Conservation (phyloP, 2,329 filamentous ascomycete genomes). For the Aspergillus novoparasiticus region DNA sequence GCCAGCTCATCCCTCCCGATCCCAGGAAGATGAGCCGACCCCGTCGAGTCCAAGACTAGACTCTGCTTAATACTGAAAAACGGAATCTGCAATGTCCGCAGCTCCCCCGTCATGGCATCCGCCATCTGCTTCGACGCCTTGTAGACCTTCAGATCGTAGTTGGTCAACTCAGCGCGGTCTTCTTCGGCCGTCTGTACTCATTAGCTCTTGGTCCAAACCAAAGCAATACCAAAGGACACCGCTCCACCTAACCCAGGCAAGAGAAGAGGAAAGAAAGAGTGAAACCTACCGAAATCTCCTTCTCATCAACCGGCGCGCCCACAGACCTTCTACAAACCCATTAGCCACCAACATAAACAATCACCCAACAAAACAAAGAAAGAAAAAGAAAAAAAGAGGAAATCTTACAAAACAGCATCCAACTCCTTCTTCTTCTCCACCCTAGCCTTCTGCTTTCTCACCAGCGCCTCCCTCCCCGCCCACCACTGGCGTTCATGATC, state of each 20-base stretch:
- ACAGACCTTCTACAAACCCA: constrained; percentile 44
- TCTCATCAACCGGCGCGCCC: constrained; percentile 43
- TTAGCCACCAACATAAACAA: background rate
- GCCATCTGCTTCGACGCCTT: constrained; percentile 62
- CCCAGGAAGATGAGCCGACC: background rate
- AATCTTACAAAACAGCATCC: constrained; percentile 56
- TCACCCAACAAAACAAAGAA: background rate
- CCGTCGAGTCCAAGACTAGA: background rate
- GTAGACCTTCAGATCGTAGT: constrained; percentile 66
- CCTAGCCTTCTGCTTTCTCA: constrained; percentile 55
- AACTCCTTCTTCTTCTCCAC: constrained; percentile 57
- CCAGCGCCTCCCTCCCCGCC: constrained; percentile 53
- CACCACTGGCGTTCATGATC: constrained; percentile 66
- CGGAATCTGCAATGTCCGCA: constrained; percentile 61
- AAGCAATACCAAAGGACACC: background rate
- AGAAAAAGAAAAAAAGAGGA: background rate
- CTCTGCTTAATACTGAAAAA: constrained; percentile 59
- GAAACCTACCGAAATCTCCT: constrained; percentile 34
- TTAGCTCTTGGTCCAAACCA: background rate
- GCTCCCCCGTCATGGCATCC: constrained; percentile 56
- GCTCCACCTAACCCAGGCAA: background rate
- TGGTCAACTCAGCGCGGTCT: constrained; percentile 56
- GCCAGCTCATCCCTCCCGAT: constrained; percentile 13
- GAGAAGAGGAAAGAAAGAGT: background rate
- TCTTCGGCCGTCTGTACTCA: constrained; percentile 46